Evolutionary conservation across 2,329 filamentous ascomycete genomes (phyloP), one percentile per base, ranked within the genome.

Genomic region (Truncatella angustata): DNA sequence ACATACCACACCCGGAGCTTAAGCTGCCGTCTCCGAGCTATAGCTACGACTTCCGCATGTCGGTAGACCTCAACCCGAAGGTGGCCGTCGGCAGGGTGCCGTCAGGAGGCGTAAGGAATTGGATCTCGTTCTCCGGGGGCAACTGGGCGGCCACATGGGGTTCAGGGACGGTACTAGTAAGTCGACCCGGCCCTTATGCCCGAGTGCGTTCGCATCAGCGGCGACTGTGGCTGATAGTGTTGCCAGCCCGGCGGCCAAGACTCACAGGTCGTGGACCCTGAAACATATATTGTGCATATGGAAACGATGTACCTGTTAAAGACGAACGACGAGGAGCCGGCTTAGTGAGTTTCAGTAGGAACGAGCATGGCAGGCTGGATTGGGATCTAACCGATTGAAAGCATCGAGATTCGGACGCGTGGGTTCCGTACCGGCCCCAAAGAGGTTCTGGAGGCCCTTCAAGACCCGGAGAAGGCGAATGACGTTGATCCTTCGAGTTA

Each of bases 41-140:
- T 46, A 70, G 70, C 47, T 76, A 78, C 42, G 76, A 80, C 59
- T 78, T 80, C 57, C 74, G 76, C 51, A 73, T 80, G 62, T 72
- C 73, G 36, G 75, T 79, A 12, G 66, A 65, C 16, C 64, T 78
- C 24, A 73, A 74, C 54, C 71, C 73, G 16, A 65, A 70, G 28
- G 70, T 76, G 10, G 68, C 69, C 20, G 69, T 78, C 35, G 76
- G 75, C 26, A 62, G 66, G 11, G 69, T 73, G 47, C 60, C 66
- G 30, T 61, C 63, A n/a, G 53, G 56, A 18, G 72, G 70, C 30
- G 68, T 72, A 51, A 72, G 76, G 53, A 77, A 79, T 57, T 78
- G 77, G 63, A 76, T 76, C 24, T 75, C 75, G 11, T 74, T 79
- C 47, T 69, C 70, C 6, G 71, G 71, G 9, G 76, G 77, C 2